These are phyloP conservation scores for Torulaspora franciscae DNA, from an alignment of 805 yeast species.

Conservation along the genomic window DNA sequence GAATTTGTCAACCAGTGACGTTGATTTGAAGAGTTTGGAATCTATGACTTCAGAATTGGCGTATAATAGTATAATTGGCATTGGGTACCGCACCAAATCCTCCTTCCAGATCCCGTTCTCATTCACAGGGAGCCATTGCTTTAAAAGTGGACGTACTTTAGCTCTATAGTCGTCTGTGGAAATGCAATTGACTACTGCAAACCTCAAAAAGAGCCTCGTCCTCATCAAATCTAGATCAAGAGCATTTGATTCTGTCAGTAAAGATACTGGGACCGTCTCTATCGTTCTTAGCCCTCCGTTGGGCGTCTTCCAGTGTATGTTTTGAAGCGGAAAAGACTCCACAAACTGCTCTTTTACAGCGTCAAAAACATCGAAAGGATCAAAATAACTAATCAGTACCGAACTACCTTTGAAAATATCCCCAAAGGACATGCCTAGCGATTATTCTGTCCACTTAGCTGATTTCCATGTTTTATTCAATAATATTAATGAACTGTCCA, in stretches of 20 bases:
- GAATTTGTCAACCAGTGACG: conserved; percentile 32
- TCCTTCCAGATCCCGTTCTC: conserved; percentile 5
- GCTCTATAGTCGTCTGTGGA: conserved; percentile 70
- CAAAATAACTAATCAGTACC: conserved; percentile 32
- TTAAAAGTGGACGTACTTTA: conserved; percentile 74
- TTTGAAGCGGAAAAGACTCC: conserved; percentile 29
- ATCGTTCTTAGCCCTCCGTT: conserved; percentile 28
- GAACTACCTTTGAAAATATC: neutral
- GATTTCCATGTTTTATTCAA: neutral
- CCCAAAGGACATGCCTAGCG: neutral
- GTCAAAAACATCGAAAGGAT: conserved; percentile 35
- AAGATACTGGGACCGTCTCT: conserved; percentile 20
- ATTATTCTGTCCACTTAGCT: neutral
- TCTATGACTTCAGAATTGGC: conserved; percentile 32
- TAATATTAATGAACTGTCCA: neutral
- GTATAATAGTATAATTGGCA: conserved; percentile 28
- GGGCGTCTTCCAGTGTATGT: conserved; percentile 33
- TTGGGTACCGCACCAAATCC: conserved; percentile 3
- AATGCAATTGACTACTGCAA: conserved; percentile 64
- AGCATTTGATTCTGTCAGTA: conserved; percentile 20
- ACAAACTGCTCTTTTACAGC: conserved; percentile 28
- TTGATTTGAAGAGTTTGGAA: conserved; percentile 32
- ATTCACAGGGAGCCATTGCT: conserved; percentile 60
- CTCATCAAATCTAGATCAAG: conserved; percentile 1
- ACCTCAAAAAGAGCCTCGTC: conserved; percentile 49